phyloP scores from a whole-genome alignment of 169 alveolate species.

The Cryptosporidium bovis region DNA sequence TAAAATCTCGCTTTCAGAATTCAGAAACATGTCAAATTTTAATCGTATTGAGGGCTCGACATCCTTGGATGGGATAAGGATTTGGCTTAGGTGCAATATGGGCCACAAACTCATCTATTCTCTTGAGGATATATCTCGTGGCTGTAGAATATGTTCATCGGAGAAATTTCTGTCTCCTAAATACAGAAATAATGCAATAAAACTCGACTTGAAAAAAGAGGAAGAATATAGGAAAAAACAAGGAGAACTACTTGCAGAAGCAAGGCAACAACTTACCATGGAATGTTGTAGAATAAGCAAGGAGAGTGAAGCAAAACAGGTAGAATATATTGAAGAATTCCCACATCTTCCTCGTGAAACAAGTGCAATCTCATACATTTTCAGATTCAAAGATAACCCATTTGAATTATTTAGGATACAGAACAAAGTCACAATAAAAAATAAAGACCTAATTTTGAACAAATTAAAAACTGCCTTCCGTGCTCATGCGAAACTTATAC shows the following conservation, averaged over 20 bases:
- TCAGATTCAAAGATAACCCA: constrained; percentile 37
- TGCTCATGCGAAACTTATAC: constrained; percentile 57
- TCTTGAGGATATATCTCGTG: constrained; percentile 43
- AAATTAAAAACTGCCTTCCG: constrained; percentile 39
- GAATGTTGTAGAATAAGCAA: background rate
- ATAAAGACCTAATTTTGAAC: constrained; percentile 29
- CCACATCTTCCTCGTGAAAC: constrained; percentile 53
- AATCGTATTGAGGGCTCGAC: constrained; percentile 35
- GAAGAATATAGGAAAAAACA: constrained; percentile 65
- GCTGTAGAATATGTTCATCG: constrained; percentile 65
- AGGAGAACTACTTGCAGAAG: constrained; percentile 69
- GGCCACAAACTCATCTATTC: constrained; percentile 60
- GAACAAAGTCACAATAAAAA: constrained; percentile 12
- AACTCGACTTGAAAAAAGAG: constrained; percentile 48
- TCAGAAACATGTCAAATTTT: constrained; percentile 38
- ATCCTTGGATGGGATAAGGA: constrained; percentile 42
- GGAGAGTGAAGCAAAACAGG: background rate
- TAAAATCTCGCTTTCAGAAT: constrained; percentile 7
- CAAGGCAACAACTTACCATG: constrained; percentile 28
- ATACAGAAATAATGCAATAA: constrained; percentile 53
- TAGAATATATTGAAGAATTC: constrained; percentile 20
- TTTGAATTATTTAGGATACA: constrained; percentile 58
- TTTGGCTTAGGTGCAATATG: constrained; percentile 70
- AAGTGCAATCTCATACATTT: constrained; percentile 30
- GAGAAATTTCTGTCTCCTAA: constrained; percentile 67